These are phyloP conservation scores for Yarrowia bubula DNA, from an alignment of 805 yeast species.

Conservation along the genomic window DNA sequence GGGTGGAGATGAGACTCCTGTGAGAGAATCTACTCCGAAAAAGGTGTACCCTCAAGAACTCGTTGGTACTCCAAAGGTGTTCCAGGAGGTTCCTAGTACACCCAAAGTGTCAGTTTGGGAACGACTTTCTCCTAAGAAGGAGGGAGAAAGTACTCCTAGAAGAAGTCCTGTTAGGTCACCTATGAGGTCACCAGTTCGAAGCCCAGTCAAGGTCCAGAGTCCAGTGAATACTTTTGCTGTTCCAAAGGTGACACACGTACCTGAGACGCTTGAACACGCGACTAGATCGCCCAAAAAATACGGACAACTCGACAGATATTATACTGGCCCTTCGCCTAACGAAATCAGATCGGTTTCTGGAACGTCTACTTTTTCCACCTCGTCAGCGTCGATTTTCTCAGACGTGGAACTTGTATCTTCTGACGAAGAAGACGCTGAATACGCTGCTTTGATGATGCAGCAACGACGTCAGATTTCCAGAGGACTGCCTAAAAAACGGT, in stretches of 20 bases:
- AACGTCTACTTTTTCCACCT: neutral
- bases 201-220: neutral
- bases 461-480: slow-evolving; percentile 22
- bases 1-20: slow-evolving; percentile 13
- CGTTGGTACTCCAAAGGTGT: too few species aligned
- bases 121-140: neutral
- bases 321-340: neutral
- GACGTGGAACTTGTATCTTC: slow-evolving; percentile 4
- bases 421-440: slow-evolving; percentile 12
- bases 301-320: slow-evolving; percentile 4
- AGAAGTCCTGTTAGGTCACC: neutral
- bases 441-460: slow-evolving; percentile 22
- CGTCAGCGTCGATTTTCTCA: neutral
- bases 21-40: neutral
- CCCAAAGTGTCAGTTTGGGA: neutral
- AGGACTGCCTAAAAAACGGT: neutral
- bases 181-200: neutral
- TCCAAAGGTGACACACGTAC: neutral
- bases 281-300: neutral
- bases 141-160: neutral
- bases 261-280: too few species aligned
- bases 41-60: neutral
- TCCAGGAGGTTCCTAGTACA: too few species aligned
- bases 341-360: slow-evolving; percentile 1
- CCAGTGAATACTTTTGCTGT: neutral